Evolutionary conservation across 2,329 filamentous ascomycete genomes (phyloP).

Genomic region (Fusarium marasasianum): DNA sequence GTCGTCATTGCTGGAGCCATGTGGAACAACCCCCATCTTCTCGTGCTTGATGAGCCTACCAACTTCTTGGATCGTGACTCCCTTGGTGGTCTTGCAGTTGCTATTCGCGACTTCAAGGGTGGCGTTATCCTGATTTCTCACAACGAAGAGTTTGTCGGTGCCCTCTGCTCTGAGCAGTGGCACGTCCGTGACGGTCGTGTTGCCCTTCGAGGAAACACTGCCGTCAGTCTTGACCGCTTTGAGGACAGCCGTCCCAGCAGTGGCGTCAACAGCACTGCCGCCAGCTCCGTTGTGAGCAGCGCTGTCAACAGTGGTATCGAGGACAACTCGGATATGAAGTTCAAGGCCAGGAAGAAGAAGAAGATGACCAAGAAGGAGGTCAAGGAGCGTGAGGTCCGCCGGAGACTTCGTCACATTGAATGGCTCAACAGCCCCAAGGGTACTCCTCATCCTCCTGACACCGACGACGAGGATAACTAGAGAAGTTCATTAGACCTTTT

Average conservation of each 20-base stretch:
- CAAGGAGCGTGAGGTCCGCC: conserved; percentile 90
- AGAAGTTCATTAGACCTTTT: conserved; percentile 13
- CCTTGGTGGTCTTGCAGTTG: conserved; percentile 94
- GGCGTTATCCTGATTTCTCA: conserved; percentile 99
- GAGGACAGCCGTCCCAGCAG: conserved; percentile 79
- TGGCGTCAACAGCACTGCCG: conserved; percentile 63
- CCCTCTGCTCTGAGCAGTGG: conserved; percentile 96
- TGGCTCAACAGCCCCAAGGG: conserved; percentile 89
- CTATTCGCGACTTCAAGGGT: conserved; percentile 97
- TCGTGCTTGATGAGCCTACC: conserved; percentile 97
- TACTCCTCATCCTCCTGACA: conserved; percentile 79
- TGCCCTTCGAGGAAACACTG: conserved; percentile 80
- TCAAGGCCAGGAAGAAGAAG: conserved; percentile 92
- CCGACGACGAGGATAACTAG: conserved; percentile 73
- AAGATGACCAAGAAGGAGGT: conserved; percentile 97
- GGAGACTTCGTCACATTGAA: conserved; percentile 85
- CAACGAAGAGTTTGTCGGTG: conserved; percentile 98
- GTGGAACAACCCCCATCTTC: conserved; percentile 98
- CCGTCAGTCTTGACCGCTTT: conserved; percentile 82
- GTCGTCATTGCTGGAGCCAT: conserved; percentile 95
- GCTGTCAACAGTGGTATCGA: conserved; percentile 84
- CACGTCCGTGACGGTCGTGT: conserved; percentile 90
- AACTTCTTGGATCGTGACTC: conserved; percentile 99
- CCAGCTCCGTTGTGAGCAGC: conserved; percentile 63
- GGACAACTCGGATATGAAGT: conserved; percentile 83